A percentile compares a stretch with the other conserved stretches of the same genome.
These are phyloP conservation scores for Aureobasidium subglaciale DNA, from an alignment of 2,329 filamentous ascomycete genomes.

Conservation along the genomic window DNA sequence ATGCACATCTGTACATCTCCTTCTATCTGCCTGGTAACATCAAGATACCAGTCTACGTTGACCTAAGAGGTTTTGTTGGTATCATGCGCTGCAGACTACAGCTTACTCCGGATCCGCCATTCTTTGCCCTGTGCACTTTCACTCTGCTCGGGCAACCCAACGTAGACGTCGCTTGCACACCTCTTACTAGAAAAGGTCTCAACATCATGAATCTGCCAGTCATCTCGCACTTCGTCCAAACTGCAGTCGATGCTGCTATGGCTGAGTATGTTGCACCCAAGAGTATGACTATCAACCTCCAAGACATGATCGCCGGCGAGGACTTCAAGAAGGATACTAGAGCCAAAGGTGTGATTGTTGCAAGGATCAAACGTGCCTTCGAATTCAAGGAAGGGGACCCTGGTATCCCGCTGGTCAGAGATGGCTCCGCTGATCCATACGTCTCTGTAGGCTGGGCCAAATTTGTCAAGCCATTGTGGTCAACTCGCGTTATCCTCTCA, in stretches of 20 bases:
- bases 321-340: slow-evolving; percentile 71
- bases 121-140: slow-evolving; percentile 66
- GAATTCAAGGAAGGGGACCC: slow-evolving; percentile 67
- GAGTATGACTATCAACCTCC: slow-evolving; percentile 64
- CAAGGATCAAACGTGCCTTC: slow-evolving; percentile 59
- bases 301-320: slow-evolving; percentile 70
- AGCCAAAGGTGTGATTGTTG: slow-evolving; percentile 56
- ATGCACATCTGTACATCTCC: slow-evolving; percentile 64
- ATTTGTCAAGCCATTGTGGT: slow-evolving; percentile 62
- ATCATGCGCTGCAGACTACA: slow-evolving; percentile 63
- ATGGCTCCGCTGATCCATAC: slow-evolving; percentile 62
- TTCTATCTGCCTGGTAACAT: slow-evolving; percentile 59
- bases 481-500: slow-evolving; percentile 56
- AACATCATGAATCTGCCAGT: slow-evolving; percentile 71
- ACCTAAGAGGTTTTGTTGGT: slow-evolving; percentile 64
- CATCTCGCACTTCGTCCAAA: slow-evolving; percentile 69
- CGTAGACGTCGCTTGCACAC: slow-evolving; percentile 62
- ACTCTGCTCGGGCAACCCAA: slow-evolving; percentile 70
- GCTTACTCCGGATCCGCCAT: slow-evolving; percentile 67
- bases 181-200: slow-evolving; percentile 59
- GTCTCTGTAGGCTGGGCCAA: slow-evolving; percentile 70
- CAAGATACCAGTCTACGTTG: slow-evolving; percentile 63
- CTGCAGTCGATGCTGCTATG: slow-evolving; percentile 64
- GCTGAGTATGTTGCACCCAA: slow-evolving; percentile 72
- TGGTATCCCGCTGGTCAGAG: slow-evolving; percentile 51